Conservation (phyloP, 148 eudicot genomes). For the Cornus suecica region DNA sequence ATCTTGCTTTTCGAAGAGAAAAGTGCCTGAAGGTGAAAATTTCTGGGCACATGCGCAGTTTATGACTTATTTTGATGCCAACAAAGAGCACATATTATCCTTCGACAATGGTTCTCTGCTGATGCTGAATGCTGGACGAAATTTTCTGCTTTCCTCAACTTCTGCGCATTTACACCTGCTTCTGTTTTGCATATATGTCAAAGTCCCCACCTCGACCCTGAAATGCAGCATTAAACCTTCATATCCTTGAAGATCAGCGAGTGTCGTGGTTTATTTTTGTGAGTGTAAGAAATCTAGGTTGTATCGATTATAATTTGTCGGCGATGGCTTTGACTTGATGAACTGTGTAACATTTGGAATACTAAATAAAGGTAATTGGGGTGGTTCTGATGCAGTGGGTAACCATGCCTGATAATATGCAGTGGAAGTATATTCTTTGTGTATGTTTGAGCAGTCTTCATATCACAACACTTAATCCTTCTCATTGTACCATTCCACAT, state of each 20-base stretch:
- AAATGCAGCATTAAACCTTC: not conserved
- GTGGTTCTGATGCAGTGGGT: too few relatives aligned
- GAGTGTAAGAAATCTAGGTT: too few relatives aligned
- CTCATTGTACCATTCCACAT: too few relatives aligned
- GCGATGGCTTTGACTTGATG: too few relatives aligned
- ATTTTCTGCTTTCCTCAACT: not conserved
- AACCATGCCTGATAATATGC: too few relatives aligned
- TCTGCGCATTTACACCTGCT: not conserved
- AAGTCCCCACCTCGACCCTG: not conserved
- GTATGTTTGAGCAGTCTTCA: too few relatives aligned
- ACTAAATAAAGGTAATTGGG: too few relatives aligned
- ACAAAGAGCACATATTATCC: not conserved
- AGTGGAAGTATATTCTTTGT: too few relatives aligned
- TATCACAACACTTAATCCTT: too few relatives aligned
- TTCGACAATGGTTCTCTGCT: not conserved
- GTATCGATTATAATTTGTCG: too few relatives aligned
- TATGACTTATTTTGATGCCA: not conserved
- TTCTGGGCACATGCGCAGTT: not conserved
- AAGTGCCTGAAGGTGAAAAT: not conserved
- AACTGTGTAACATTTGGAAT: too few relatives aligned
- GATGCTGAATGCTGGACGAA: not conserved
- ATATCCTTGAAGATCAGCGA: not conserved
- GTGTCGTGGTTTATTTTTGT: not conserved
- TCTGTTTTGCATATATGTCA: not conserved
- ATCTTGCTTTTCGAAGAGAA: not conserved